phyloP scores from a whole-genome alignment of 1,139 yeast species.

The Scheffersomyces cryptocercus region DNA sequence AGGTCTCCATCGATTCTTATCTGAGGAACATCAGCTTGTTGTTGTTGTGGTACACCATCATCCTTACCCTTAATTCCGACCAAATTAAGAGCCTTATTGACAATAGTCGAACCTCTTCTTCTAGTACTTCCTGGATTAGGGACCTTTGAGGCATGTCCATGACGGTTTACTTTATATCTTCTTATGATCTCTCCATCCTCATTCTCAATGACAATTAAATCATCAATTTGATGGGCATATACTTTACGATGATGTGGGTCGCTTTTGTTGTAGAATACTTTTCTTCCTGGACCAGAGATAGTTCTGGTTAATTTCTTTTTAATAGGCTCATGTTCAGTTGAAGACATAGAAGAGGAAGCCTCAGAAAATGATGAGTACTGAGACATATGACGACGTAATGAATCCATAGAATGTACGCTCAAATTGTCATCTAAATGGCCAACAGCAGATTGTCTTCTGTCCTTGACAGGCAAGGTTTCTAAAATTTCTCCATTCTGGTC shows the following conservation, averaged over 20 bases:
- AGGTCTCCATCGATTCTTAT: slow-evolving; percentile 6
- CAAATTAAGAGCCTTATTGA: slow-evolving; percentile 47
- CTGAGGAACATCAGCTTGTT: neutral
- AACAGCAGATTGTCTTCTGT: slow-evolving; percentile 2
- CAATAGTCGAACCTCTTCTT: slow-evolving; percentile 34
- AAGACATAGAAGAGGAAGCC: slow-evolving; percentile 15
- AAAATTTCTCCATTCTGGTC: slow-evolving; percentile 80
- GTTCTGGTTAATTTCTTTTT: slow-evolving; percentile 11
- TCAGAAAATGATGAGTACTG: slow-evolving; percentile 26
- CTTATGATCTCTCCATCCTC: slow-evolving; percentile 90
- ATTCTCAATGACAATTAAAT: slow-evolving; percentile 80
- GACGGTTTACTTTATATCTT: slow-evolving; percentile 72
- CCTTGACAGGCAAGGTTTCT: slow-evolving; percentile 33
- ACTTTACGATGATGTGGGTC: slow-evolving; percentile 38
- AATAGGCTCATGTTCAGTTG: slow-evolving; percentile 7
- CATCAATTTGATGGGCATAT: slow-evolving; percentile 55
- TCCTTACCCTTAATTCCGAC: slow-evolving; percentile 47
- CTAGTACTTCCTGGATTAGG: slow-evolving; percentile 12
- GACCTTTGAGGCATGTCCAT: slow-evolving; percentile 17
- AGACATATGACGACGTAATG: slow-evolving; percentile 39
- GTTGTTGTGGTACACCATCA: slow-evolving; percentile 7
- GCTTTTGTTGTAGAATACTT: slow-evolving; percentile 29
- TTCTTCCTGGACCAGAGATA: slow-evolving; percentile 15
- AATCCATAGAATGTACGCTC: slow-evolving; percentile 44
- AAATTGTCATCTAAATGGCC: slow-evolving; percentile 14